Evolutionary conservation across 2,329 filamentous ascomycete genomes (phyloP), one percentile per base, ranked within the genome.

Genomic region (Drechslerella dactyloides): DNA sequence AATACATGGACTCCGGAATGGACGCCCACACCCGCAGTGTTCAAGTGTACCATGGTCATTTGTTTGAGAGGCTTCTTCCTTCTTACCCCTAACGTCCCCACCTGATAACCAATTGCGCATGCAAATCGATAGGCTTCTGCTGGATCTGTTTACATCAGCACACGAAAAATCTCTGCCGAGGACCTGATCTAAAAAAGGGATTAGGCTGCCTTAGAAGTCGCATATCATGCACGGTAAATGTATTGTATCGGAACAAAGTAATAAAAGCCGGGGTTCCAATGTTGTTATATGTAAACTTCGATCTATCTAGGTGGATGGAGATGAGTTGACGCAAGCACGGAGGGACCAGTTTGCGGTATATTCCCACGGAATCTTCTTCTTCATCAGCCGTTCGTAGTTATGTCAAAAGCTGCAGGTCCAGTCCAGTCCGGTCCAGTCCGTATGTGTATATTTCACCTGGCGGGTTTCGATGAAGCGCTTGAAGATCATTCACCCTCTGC

Each of bases 141-240:
- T n/a, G n/a, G n/a, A n/a, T n/a, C 27, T 33, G 27, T 33, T 33
- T 33, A 33, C 27, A 33, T 33, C 27, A 33, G 27, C 27, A 8
- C 27, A 8, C 27, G 8, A 3, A 8, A 33, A 33, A 8, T 33
- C 27, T 8, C 4, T 33, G 27, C 27, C 27, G 27, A 33, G 27
- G 27, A 8, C 8, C 3, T 33, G 27, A 33, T 33, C 27, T 48
- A 48, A 48, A 48, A 48, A 10, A 15, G 15, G 8, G 44, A 10
- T 21, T 10, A 8, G n/a, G 44, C 19, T 48, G 44, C 19, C 44
- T 48, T 48, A 10, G 17, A 23, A 21, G 44, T 48, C 17, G 19
- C 37, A 48, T 48, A 21, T 48, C 21, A 48, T 48, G 44, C 44
- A 48, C 21, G 44, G 17, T 48, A 19, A 3, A 48, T 48, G 44